Evolutionary conservation across 2,329 filamentous ascomycete species (phyloP), one percentile per base, ranked within the genome.

Genomic region (Colletotrichum tanaceti): DNA sequence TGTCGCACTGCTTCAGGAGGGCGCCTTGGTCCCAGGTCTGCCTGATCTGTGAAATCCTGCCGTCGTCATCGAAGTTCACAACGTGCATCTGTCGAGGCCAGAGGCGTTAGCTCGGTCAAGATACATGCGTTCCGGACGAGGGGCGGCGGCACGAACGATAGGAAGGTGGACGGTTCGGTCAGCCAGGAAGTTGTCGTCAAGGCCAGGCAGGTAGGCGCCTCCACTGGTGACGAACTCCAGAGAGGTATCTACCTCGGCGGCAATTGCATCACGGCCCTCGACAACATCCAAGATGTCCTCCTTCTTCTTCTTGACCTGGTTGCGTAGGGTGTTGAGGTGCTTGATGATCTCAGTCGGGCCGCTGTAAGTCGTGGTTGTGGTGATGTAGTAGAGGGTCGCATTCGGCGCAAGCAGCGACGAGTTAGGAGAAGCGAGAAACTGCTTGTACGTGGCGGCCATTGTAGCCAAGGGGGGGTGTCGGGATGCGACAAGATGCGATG

Each of bases 11-110:
- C 83, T 96, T 98, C 73, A 99, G 87, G 47, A 99, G 87, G 62
- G 93, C 91, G 70, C 90, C 94, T 80, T 99, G 96, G 78, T 99
- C 96, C 96, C 96, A 99, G 78, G 91, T 93, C 73, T 95, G 89
- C 73, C 95, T 92, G 72, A 98, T 92, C 79, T 96, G 93, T 68
- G 87, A 79, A 77, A 99, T 98, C 82, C 93, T 94, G 78, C 89
- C 88, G 54, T 91, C 80, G 72, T 80, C 77, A 79, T 97, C 88
- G 80, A 98, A 97, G 66, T 89, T 88, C 73, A 99, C 94, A 72
- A 98, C 90, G 83, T 99, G 96, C 74, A 91, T 87, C 93, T 96
- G 78, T 20, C 39, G 49, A 38, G 13, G 11, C 11, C 13, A 20
- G 14, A 10, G 24, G 35, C 16, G 64, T 71, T 57, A 71, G 70